Base-by-base conservation (phyloP, 768 basidiomycete genomes). In the Cyathus striatus region DNA sequence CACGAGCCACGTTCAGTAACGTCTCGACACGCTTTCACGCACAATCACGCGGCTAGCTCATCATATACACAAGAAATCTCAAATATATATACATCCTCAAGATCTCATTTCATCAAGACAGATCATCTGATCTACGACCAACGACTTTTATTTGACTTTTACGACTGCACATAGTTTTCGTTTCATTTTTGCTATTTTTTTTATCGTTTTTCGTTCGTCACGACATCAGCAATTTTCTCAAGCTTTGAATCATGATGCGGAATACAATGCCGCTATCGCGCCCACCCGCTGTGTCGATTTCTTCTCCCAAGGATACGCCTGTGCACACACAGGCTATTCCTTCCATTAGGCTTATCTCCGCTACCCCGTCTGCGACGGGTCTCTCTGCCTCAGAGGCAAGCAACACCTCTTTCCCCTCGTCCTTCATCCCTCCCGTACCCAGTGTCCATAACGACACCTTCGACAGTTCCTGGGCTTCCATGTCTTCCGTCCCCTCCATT, bases 311-410 rank as follows among this genome's bases (percentile, higher is more conserved):
- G 24, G 46, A 41, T 47, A 54, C 36, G 38, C 38, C 61, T 7
- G 44, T 56, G 1, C 6, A 30, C 20, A 41, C 48, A 34, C 45
- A 50, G 17, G 9, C 17, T 41, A 60, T 71, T 43, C 83, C 86
- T 18, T 80, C 83, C 41, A 88, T 88, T 45, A 74, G 83, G 34
- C 75, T 88, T 53, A 78, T 79, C 49, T 70, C 79, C 13, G 82
- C 86, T 0, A 85, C 78, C 0, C 86, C 85, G 3, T 78, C 76
- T 10, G 72, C 76, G 5, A 49, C 68, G 3, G 75, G 75, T 10
- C 48, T 63, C 30, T 61, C 69, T 17, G n/a, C n/a, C n/a, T 62
- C 69, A 2, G 56, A 66, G n/a, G 54, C 57, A 5, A 64, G 57
- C 41, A 54, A 59, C 5, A 60, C 64, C 9, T 55, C 60, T 40